phyloP scores from a whole-genome alignment of 208 protist genomes.

The Endotrypanum monterogeii region DNA sequence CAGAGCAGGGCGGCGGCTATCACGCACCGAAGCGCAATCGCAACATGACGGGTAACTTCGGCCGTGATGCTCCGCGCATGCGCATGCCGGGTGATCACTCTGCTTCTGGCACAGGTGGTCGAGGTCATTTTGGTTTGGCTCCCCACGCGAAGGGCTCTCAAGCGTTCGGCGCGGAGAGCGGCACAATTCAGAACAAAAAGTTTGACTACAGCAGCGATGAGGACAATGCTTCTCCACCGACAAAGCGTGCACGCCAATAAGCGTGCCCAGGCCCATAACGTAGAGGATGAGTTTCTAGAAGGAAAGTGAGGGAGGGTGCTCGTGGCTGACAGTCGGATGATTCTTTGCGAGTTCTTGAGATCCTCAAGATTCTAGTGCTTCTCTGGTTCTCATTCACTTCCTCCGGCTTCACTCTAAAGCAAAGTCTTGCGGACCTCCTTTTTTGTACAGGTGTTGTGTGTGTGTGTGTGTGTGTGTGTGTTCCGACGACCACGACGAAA shows the following conservation, averaged over 20 bases:
- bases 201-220: slow-evolving; percentile 78
- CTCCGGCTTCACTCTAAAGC: background rate
- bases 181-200: slow-evolving; percentile 50
- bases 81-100: slow-evolving; percentile 48
- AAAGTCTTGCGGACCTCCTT: background rate
- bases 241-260: slow-evolving; percentile 36
- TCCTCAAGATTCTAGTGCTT: background rate
- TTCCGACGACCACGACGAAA: background rate
- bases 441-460: background rate
- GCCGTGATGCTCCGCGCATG: slow-evolving; percentile 41
- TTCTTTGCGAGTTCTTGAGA: background rate
- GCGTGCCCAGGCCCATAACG: background rate
- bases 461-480: background rate
- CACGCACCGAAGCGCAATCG: slow-evolving; percentile 63
- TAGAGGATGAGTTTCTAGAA: background rate
- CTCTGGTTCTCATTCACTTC: background rate
- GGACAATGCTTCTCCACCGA: slow-evolving; percentile 34
- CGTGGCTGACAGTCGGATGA: background rate
- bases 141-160: slow-evolving; percentile 31
- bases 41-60: slow-evolving; percentile 64
- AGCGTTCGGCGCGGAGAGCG: slow-evolving; percentile 43
- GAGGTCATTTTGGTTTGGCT: slow-evolving; percentile 25
- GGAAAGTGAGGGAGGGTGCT: background rate
- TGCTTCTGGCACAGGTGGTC: slow-evolving; percentile 25
- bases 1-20: slow-evolving; percentile 41